Evolutionary conservation across 345 rosid genomes (phyloP).

Genomic region (Populus nigra): DNA sequence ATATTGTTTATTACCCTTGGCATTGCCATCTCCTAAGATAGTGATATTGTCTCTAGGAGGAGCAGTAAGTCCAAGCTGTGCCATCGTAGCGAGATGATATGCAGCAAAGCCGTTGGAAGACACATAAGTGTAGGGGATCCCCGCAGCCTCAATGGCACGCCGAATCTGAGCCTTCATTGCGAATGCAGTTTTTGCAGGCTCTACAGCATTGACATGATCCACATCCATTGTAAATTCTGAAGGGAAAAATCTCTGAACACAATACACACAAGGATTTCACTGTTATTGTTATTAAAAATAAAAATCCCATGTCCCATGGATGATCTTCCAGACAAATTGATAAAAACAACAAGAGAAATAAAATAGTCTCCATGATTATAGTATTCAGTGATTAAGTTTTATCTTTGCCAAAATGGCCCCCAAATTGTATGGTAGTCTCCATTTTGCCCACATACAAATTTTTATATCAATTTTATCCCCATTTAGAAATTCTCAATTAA

Average conservation of each 20-base stretch:
- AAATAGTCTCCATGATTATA: not conserved
- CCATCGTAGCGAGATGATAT: conserved; percentile 7
- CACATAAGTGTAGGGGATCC: conserved; percentile 28
- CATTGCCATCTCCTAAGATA: conserved; percentile 29
- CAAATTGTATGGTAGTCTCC: not conserved
- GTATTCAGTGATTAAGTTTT: not conserved
- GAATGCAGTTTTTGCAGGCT: conserved; percentile 25
- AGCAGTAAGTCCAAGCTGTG: conserved; percentile 10
- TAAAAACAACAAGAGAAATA: not conserved
- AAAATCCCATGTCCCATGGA: not conserved
- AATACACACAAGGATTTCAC: not conserved
- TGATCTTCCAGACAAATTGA: not conserved
- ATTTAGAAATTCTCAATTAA: not conserved
- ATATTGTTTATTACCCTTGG: conserved; percentile 12
- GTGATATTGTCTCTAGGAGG: conserved; percentile 23
- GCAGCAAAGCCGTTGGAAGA: conserved; percentile 18
- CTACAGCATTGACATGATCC: conserved; percentile 27
- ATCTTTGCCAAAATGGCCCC: not conserved
- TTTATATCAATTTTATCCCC: not conserved
- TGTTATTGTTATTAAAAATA: too few species aligned
- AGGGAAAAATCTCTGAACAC: conserved; percentile 28
- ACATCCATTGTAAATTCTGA: conserved; percentile 31
- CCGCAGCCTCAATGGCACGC: conserved; percentile 22
- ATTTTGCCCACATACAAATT: not conserved
- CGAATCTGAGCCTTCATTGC: conserved; percentile 24